Base-by-base conservation (phyloP, 2,329 filamentous ascomycete species). In the Nemania sp. region DNA sequence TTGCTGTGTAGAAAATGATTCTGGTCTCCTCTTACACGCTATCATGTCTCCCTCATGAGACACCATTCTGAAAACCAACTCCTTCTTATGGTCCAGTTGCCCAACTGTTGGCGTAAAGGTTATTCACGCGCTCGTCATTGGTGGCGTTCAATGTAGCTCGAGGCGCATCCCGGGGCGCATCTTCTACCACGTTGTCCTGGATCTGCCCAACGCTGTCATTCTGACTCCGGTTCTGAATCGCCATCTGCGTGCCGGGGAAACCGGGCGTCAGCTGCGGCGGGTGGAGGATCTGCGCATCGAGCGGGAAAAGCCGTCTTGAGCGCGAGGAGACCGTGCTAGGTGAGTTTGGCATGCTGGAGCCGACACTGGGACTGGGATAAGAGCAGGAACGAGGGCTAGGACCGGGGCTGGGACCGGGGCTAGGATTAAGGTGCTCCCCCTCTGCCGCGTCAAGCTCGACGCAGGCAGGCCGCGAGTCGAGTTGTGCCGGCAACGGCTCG, bases 101-200 rank as follows among this genome's bases (percentile, higher is more conserved):
- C 73, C 75, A 77, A 41, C 75, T 77, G n/a, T 74, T 76, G 6
- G 66, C 73, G 53, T 77, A 76, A 15, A 63, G 69, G 24, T 72
- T 68, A 18, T 74, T 67, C 26, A 65, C 27, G 11, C 71, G 67
- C 60, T 77, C 75, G 7, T 71, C 54, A 27, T 70, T 63, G 0
- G 76, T 76, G 18, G 72, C 69, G 43, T 71, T 75, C 29, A 76
- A 62, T 18, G 73, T 77, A 1, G 74, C 75, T 24, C 75, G 57
- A 3, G 52, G 70, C 26, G 47, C 22, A 13, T 57, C 58, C n/a
- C 53, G 20, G 8, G 57, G 41, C 13, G 24, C 45, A 18, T n/a
- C 24, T 27, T 20, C 54, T 20, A 24, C n/a, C n/a, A n/a, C n/a
- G n/a, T n/a, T n/a, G n/a, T n/a, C n/a, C n/a, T n/a, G n/a, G n/a